Percentiles rank a stretch among this genome's conserved stretches.
Evolutionary conservation across 2,329 filamentous ascomycete species (phyloP).

Genomic region (Cordyceps farinosa): DNA sequence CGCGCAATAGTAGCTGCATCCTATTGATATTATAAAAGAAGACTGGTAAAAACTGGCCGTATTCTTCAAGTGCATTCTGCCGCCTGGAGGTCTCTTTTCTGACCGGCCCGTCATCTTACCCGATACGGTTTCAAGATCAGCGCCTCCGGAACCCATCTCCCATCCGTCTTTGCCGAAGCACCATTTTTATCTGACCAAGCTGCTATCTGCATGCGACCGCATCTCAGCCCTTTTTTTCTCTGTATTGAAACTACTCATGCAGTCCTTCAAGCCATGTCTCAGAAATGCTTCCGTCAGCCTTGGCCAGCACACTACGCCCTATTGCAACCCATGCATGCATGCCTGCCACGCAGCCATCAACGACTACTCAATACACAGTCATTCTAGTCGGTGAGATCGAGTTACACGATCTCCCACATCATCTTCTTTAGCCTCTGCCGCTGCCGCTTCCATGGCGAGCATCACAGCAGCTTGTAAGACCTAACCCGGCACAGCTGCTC

Average conservation of each 20-base stretch:
- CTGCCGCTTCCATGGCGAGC: neutral
- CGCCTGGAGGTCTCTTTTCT: neutral
- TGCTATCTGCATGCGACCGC: neutral
- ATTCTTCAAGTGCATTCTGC: neutral
- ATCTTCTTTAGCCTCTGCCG: neutral
- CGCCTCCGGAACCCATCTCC: neutral
- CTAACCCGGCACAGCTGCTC: neutral
- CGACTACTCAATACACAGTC: neutral
- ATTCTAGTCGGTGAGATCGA: neutral
- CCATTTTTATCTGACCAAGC: neutral
- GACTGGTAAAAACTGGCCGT: neutral
- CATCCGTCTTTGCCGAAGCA: neutral
- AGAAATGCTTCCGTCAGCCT: neutral
- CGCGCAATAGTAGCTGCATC: too few species aligned
- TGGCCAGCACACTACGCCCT: neutral
- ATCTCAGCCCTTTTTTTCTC: neutral
- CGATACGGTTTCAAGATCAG: constrained; percentile 1
- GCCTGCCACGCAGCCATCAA: neutral
- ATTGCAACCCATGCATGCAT: neutral
- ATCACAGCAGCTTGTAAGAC: neutral
- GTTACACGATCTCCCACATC: neutral
- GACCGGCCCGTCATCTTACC: neutral
- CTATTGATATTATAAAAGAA: neutral
- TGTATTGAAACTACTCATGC: neutral
- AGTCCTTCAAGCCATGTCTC: neutral